Conservation (phyloP, 352 stramenopile genomes). For the Phytopythium boreale region DNA sequence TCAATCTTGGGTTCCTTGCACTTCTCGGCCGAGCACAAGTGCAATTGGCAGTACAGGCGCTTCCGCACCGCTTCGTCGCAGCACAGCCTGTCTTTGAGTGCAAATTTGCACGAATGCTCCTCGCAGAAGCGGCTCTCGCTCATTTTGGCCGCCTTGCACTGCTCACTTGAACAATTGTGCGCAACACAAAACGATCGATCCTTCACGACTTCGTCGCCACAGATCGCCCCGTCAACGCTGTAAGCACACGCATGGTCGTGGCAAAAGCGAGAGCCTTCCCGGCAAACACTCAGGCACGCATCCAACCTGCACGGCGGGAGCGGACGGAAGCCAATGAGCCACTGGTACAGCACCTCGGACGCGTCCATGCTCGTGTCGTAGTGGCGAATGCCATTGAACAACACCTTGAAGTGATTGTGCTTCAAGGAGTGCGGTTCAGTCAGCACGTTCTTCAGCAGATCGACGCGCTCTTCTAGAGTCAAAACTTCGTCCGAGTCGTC, state of each 20-base stretch:
- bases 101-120: slow-evolving; percentile 38
- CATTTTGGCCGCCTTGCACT: slow-evolving; percentile 30
- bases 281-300: slow-evolving; percentile 30
- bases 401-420: slow-evolving; percentile 23
- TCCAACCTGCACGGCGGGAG: slow-evolving; percentile 31
- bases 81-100: slow-evolving; percentile 23
- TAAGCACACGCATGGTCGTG: slow-evolving; percentile 31
- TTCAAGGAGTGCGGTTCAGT: slow-evolving; percentile 8
- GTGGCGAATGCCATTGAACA: slow-evolving; percentile 55
- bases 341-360: slow-evolving; percentile 54
- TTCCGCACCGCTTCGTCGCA: slow-evolving; percentile 19
- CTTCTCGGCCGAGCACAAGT: slow-evolving; percentile 35
- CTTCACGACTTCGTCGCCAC: slow-evolving; percentile 15
- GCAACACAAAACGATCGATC: slow-evolving; percentile 31
- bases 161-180: slow-evolving; percentile 31
- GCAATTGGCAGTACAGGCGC: slow-evolving; percentile 33
- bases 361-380: slow-evolving; percentile 52
- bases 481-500: not conserved
- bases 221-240: slow-evolving; percentile 18
- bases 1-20: slow-evolving; percentile 36
- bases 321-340: slow-evolving; percentile 52
- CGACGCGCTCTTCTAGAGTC: not conserved
- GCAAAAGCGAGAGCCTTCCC: slow-evolving; percentile 20
- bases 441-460: not conserved
- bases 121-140: slow-evolving; percentile 21